Evolutionary conservation across 73 alveolate genomes (phyloP).

Genomic region (Diophrys appendiculata): DNA sequence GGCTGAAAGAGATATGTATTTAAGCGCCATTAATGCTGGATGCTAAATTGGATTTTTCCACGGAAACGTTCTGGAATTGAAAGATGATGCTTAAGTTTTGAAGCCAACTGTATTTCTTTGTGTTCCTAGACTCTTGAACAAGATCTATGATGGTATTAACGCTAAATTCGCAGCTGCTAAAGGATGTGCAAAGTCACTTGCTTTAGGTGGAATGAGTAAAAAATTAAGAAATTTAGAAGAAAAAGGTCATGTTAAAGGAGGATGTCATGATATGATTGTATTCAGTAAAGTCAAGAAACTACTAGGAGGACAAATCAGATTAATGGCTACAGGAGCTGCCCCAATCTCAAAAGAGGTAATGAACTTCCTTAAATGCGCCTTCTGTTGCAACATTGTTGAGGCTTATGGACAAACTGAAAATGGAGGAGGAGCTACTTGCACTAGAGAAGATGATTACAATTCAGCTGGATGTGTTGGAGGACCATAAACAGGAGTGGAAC

Average conservation of each 20-base stretch:
- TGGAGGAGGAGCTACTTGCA: constrained; percentile 66
- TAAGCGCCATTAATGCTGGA: background rate
- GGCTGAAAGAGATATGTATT: constrained; percentile 15
- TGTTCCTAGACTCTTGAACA: constrained; percentile 78
- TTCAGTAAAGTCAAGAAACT: constrained; percentile 77
- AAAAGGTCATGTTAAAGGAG: constrained; percentile 63
- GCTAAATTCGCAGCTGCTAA: constrained; percentile 51
- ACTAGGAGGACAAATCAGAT: constrained; percentile 89
- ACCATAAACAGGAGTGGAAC: constrained; percentile 19
- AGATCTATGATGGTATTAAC: constrained; percentile 69
- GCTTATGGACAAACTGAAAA: constrained; percentile 85
- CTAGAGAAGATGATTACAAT: background rate
- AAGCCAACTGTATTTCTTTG: constrained; percentile 69
- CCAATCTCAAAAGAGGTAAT: constrained; percentile 89
- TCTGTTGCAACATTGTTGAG: constrained; percentile 70
- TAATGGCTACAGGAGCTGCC: constrained; percentile 91
- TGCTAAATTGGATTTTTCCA: constrained; percentile 36
- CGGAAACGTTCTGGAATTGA: constrained; percentile 72
- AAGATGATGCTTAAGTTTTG: constrained; percentile 71
- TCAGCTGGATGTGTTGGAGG: constrained; percentile 63
- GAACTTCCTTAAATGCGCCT: constrained; percentile 76
- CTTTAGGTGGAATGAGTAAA: constrained; percentile 53
- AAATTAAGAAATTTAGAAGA: constrained; percentile 59
- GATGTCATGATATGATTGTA: constrained; percentile 67
- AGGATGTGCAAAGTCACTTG: constrained; percentile 52